These are phyloP conservation scores for Wallacemonas sp. DNA, from an alignment of 208 protist species.

Conservation along the genomic window DNA sequence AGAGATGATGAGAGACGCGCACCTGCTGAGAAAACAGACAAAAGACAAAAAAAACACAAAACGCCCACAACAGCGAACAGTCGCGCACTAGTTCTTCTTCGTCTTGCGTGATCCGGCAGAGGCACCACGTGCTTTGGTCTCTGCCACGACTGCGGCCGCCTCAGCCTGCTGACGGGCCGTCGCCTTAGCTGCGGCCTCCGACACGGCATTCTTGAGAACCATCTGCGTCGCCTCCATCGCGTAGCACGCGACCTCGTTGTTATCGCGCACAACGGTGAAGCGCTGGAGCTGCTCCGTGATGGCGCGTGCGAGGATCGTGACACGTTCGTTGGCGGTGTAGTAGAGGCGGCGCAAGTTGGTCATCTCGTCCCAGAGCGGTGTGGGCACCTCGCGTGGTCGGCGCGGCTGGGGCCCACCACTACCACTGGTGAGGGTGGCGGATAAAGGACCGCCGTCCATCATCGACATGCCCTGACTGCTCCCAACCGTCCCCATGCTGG, in stretches of 20 bases:
- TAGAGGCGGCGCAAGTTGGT: constrained; percentile 27
- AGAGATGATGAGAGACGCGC: neutral
- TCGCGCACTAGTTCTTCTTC: constrained; percentile 8
- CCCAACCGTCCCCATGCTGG: constrained; percentile 2
- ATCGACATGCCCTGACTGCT: neutral
- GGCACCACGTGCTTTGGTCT: neutral
- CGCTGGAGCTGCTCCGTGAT: constrained; percentile 27
- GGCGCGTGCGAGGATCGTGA: constrained; percentile 11
- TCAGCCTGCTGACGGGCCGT: constrained; percentile 13
- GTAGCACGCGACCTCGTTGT: constrained; percentile 34
- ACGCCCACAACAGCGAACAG: neutral
- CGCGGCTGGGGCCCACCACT: neutral
- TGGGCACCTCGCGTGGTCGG: constrained; percentile 39
- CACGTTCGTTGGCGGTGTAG: constrained; percentile 20
- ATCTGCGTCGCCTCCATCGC: constrained; percentile 29
- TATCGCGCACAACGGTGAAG: constrained; percentile 39
- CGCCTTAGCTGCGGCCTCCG: neutral
- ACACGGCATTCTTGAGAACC: constrained; percentile 5
- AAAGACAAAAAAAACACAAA: constrained; percentile 1
- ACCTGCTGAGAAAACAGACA: neutral
- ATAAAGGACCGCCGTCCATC: neutral
- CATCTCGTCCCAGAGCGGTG: constrained; percentile 51
- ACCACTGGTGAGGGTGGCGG: neutral
- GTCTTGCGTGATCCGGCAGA: neutral
- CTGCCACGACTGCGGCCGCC: neutral